A percentile compares a stretch with the other conserved stretches of the same genome.
Evolutionary conservation across 306 rosid species (phyloP).

Genomic region (Ammopiptanthus mongolicus): DNA sequence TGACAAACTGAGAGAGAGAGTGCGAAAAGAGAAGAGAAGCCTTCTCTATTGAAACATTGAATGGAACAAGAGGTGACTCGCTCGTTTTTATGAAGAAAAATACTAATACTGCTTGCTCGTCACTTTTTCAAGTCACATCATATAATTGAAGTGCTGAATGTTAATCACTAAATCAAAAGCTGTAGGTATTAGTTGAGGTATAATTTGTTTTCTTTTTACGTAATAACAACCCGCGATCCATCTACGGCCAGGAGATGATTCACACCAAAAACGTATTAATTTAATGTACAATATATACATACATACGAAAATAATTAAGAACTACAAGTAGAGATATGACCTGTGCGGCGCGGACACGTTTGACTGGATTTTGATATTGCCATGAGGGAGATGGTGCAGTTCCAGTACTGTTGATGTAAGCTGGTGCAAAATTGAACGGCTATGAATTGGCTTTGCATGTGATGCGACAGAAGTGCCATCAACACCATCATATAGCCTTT

Average conservation of each 20-base stretch:
- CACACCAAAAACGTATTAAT: too few relatives aligned
- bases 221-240: too few relatives aligned
- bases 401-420: background rate
- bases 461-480: slow-evolving; percentile 17
- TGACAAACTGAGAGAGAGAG: background rate
- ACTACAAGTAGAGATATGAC: background rate
- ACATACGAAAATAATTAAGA: too few relatives aligned
- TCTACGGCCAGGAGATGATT: too few relatives aligned
- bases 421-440: slow-evolving; percentile 35
- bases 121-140: too few relatives aligned
- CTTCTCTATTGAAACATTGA: background rate
- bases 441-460: background rate
- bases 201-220: too few relatives aligned
- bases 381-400: background rate
- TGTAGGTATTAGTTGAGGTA: too few relatives aligned
- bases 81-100: background rate
- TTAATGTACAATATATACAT: too few relatives aligned
- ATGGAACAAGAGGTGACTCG: background rate
- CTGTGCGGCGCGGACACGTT: slow-evolving; percentile 5
- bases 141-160: too few relatives aligned
- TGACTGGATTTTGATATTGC: background rate
- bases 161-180: too few relatives aligned
- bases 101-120: too few relatives aligned
- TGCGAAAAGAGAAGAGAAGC: background rate
- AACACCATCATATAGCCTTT: too few relatives aligned